Evolutionary conservation across 352 stramenopile genomes (phyloP).

Genomic region (Phytophthora europaea): DNA sequence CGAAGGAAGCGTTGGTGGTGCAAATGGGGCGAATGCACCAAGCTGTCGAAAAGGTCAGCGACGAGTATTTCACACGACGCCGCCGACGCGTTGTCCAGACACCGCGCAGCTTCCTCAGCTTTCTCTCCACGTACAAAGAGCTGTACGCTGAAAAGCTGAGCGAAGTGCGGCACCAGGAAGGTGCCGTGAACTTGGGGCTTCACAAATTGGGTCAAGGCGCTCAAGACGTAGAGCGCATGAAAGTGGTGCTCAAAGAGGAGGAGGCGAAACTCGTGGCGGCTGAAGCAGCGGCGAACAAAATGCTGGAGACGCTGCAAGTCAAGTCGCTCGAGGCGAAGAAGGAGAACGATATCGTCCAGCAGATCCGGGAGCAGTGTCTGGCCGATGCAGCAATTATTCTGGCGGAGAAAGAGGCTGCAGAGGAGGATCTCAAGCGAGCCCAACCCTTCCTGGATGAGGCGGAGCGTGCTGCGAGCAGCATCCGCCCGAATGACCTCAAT

Average conservation of each 20-base stretch:
- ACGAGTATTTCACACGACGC: slow-evolving; percentile 82
- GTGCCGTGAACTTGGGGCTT: slow-evolving; percentile 86
- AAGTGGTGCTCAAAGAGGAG: slow-evolving; percentile 87
- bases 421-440: slow-evolving; percentile 91
- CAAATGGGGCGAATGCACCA: slow-evolving; percentile 86
- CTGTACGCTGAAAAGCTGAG: slow-evolving; percentile 81
- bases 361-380: slow-evolving; percentile 91
- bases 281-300: slow-evolving; percentile 85
- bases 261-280: slow-evolving; percentile 89
- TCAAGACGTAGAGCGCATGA: slow-evolving; percentile 93
- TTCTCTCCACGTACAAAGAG: slow-evolving; percentile 80
- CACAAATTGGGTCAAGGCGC: slow-evolving; percentile 90
- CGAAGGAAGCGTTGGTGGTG: slow-evolving; percentile 68
- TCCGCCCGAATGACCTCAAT: slow-evolving; percentile 92
- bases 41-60: slow-evolving; percentile 74
- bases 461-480: slow-evolving; percentile 85
- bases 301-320: slow-evolving; percentile 82
- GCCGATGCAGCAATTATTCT: slow-evolving; percentile 81
- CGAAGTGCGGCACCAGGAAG: slow-evolving; percentile 86
- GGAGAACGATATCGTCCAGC: slow-evolving; percentile 88
- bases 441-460: slow-evolving; percentile 93
- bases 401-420: slow-evolving; percentile 86
- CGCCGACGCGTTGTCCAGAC: slow-evolving; percentile 91
- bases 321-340: slow-evolving; percentile 91
- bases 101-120: slow-evolving; percentile 90